phyloP scores from a whole-genome alignment of 495 filamentous ascomycete species.

The Lophium mytilinum region DNA sequence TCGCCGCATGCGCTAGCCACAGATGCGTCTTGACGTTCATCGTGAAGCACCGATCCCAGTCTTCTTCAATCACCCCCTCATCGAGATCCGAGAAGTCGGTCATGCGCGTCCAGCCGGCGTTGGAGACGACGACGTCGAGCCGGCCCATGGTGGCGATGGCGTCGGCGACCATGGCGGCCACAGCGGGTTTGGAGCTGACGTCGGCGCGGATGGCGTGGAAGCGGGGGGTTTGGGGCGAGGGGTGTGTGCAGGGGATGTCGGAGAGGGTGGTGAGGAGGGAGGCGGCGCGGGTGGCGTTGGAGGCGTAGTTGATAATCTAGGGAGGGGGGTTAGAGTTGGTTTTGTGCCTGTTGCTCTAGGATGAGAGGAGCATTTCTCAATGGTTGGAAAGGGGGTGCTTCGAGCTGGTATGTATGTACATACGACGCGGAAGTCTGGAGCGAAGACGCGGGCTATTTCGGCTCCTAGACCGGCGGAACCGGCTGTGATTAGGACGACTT shows the following conservation, averaged over 20 bases:
- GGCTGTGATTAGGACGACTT: slow-evolving; percentile 50
- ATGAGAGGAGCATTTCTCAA: background rate
- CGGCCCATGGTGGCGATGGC: slow-evolving; percentile 39
- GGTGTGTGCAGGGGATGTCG: slow-evolving; percentile 20
- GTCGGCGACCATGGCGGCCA: slow-evolving; percentile 39
- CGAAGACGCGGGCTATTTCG: slow-evolving; percentile 43
- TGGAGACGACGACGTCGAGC: slow-evolving; percentile 48
- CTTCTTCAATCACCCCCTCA: slow-evolving; percentile 47
- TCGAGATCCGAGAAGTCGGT: slow-evolving; percentile 44
- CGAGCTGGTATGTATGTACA: background rate
- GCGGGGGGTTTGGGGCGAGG: slow-evolving; percentile 16
- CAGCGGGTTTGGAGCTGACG: slow-evolving; percentile 36
- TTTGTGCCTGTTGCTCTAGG: no score
- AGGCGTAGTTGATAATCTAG: slow-evolving; percentile 46
- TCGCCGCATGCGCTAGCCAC: slow-evolving; percentile 45
- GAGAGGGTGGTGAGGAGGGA: slow-evolving; percentile 40
- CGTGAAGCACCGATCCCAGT: slow-evolving; percentile 50
- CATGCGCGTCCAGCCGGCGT: slow-evolving; percentile 49
- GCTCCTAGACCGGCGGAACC: slow-evolving; percentile 50
- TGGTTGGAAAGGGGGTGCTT: background rate
- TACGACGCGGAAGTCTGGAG: slow-evolving; percentile 40
- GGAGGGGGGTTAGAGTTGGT: background rate
- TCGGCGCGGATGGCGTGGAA: slow-evolving; percentile 44
- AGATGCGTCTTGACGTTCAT: slow-evolving; percentile 54
- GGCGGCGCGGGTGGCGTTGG: slow-evolving; percentile 38